phyloP scores from a whole-genome alignment of 352 stramenopile species.

The Globisporangium ultimum region DNA sequence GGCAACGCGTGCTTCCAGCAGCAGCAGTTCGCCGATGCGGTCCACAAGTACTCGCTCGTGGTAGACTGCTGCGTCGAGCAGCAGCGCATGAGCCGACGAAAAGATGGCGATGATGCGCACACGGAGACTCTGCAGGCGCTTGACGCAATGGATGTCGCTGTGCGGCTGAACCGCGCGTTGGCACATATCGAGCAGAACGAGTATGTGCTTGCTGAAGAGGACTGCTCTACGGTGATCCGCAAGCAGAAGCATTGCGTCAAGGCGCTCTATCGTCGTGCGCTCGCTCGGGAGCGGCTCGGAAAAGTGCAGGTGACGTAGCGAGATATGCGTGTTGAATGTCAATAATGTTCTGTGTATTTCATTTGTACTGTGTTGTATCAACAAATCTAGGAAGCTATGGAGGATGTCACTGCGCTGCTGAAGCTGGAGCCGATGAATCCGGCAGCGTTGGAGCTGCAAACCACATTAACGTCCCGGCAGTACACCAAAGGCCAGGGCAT shows the following conservation, averaged over 20 bases:
- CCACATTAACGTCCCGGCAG: conserved; percentile 1
- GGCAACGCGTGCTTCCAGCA: conserved; percentile 62
- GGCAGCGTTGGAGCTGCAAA: conserved; percentile 7
- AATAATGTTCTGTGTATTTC: background rate
- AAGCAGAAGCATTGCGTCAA: conserved; percentile 84
- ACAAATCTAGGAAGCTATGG: conserved; percentile 25
- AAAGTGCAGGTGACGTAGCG: conserved; percentile 38
- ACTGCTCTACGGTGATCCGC: conserved; percentile 69
- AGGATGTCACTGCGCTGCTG: conserved; percentile 25
- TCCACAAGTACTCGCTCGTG: conserved; percentile 40
- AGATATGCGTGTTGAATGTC: background rate
- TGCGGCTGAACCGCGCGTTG: conserved; percentile 67
- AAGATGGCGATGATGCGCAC: too few species aligned
- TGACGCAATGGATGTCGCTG: conserved; percentile 32
- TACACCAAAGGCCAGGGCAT: background rate
- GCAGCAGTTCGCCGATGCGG: conserved; percentile 35
- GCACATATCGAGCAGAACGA: conserved; percentile 36
- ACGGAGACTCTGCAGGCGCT: conserved; percentile 9
- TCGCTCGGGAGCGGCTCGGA: conserved; percentile 68
- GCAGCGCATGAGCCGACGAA: background rate
- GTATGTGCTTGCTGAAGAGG: conserved; percentile 35
- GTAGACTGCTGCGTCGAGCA: conserved; percentile 16
- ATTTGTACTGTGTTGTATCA: background rate
- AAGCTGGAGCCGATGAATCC: conserved; percentile 43
- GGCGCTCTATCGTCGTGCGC: conserved; percentile 83